These are phyloP conservation scores for Mycena maculata DNA, from an alignment of 768 basidiomycete species.

Conservation along the genomic window DNA sequence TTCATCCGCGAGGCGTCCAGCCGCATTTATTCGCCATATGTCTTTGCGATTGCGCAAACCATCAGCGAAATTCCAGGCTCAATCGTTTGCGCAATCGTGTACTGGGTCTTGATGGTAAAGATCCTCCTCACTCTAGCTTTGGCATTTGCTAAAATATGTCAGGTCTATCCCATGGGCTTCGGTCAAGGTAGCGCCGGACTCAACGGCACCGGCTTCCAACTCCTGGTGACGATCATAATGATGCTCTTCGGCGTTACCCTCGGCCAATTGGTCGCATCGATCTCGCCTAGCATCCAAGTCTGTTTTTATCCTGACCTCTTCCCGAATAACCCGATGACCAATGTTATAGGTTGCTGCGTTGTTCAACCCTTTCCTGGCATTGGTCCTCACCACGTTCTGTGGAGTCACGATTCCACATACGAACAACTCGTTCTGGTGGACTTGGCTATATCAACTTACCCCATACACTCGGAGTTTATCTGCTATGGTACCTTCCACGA, in stretches of 20 bases:
- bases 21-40: conserved; percentile 87
- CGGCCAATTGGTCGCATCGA: conserved; percentile 78
- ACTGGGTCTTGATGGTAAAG: conserved; percentile 15
- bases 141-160: neutral
- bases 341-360: conserved; percentile 72
- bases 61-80: conserved; percentile 76
- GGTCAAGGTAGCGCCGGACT: conserved; percentile 61
- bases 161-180: conserved; percentile 74
- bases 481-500: conserved; percentile 66
- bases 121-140: neutral
- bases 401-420: conserved; percentile 84
- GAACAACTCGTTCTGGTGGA: conserved; percentile 57
- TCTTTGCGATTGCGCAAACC: conserved; percentile 87
- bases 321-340: conserved; percentile 35
- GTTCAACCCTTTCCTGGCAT: conserved; percentile 80
- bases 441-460: conserved; percentile 80
- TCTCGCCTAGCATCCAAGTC: conserved; percentile 79
- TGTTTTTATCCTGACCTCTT: conserved; percentile 41
- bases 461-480: conserved; percentile 79
- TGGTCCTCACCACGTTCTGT: conserved; percentile 78
- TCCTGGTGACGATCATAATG: conserved; percentile 77
- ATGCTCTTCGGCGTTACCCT: conserved; percentile 74
- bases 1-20: conserved; percentile 77
- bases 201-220: conserved; percentile 74
- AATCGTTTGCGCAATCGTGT: conserved; percentile 4